Conservation (phyloP, 2,329 filamentous ascomycete genomes). For the Lojkania enalia region DNA sequence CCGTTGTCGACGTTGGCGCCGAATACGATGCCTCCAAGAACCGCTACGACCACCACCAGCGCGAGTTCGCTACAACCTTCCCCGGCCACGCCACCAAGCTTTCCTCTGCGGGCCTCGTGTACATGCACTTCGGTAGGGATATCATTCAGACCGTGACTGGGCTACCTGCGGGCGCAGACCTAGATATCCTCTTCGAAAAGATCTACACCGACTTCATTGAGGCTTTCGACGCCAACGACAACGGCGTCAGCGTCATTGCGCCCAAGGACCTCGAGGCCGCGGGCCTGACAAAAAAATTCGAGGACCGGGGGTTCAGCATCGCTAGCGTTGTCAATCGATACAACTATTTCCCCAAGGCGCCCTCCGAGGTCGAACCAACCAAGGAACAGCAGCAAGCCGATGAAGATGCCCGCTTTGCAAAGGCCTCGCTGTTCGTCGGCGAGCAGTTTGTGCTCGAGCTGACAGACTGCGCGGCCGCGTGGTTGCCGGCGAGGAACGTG, state of each 20-base stretch:
- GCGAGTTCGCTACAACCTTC: slow-evolving; percentile 83
- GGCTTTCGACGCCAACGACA: slow-evolving; percentile 96
- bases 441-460: slow-evolving; percentile 84
- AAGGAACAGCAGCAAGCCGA: slow-evolving; percentile 61
- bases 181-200: slow-evolving; percentile 79
- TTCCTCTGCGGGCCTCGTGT: slow-evolving; percentile 90
- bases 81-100: slow-evolving; percentile 84
- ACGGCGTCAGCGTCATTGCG: slow-evolving; percentile 86
- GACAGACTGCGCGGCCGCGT: slow-evolving; percentile 72
- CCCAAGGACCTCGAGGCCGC: slow-evolving; percentile 68
- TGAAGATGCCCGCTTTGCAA: slow-evolving; percentile 79
- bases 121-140: slow-evolving; percentile 88
- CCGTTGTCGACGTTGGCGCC: slow-evolving; percentile 96
- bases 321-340: slow-evolving; percentile 85
- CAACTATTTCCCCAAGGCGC: slow-evolving; percentile 67
- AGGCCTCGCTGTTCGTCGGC: slow-evolving; percentile 81
- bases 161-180: slow-evolving; percentile 64
- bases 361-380: slow-evolving; percentile 27
- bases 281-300: slow-evolving; percentile 80
- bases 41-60: slow-evolving; percentile 97
- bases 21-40: slow-evolving; percentile 78
- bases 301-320: slow-evolving; percentile 79
- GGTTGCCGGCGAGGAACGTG: slow-evolving; percentile 83
- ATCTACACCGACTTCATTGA: slow-evolving; percentile 93
- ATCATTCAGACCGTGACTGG: slow-evolving; percentile 73